A percentile compares a stretch with the other conserved stretches of the same genome.
Conservation (phyloP, 192 early-diverging fungal genomes). For the Coemansia javaensis region DNA sequence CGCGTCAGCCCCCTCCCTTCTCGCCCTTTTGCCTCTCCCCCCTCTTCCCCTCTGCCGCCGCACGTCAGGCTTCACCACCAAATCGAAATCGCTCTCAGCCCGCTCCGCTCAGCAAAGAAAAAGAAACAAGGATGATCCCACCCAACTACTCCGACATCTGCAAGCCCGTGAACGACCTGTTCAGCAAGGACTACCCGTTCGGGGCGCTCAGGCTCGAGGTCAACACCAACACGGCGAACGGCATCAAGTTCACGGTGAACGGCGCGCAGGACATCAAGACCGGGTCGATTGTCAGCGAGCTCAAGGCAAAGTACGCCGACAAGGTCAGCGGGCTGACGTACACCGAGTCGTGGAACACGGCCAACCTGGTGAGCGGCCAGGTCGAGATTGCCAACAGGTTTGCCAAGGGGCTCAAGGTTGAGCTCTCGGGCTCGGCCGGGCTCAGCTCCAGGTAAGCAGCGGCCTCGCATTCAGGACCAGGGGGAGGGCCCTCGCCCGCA, state of each 20-base stretch:
- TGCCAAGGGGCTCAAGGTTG: conserved; percentile 95
- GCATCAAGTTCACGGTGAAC: conserved; percentile 94
- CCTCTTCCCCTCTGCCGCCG: too few relatives aligned
- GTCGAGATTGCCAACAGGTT: conserved; percentile 91
- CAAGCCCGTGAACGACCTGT: conserved; percentile 91
- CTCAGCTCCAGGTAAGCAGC: conserved; percentile 70
- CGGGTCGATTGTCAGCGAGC: conserved; percentile 88
- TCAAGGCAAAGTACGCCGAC: conserved; percentile 98
- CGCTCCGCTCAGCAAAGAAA: too few relatives aligned
- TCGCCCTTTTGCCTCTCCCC: too few relatives aligned
- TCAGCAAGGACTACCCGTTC: conserved; percentile 95
- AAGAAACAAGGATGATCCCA: conserved; percentile 53
- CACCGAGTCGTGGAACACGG: conserved; percentile 96
- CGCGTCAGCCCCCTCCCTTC: too few relatives aligned
- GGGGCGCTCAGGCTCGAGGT: conserved; percentile 93
- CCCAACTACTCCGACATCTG: conserved; percentile 91
- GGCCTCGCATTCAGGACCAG: conserved; percentile 59
- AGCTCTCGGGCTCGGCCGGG: conserved; percentile 75
- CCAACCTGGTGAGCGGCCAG: conserved; percentile 86
- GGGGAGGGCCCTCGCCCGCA: too few relatives aligned
- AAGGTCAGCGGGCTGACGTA: conserved; percentile 89
- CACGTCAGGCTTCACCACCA: too few relatives aligned
- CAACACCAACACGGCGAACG: conserved; percentile 93
- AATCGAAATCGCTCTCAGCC: too few relatives aligned
- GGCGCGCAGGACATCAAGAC: conserved; percentile 94